Base-by-base conservation (phyloP, 192 early-diverging fungal genomes). In the Linnemannia schmuckeri region DNA sequence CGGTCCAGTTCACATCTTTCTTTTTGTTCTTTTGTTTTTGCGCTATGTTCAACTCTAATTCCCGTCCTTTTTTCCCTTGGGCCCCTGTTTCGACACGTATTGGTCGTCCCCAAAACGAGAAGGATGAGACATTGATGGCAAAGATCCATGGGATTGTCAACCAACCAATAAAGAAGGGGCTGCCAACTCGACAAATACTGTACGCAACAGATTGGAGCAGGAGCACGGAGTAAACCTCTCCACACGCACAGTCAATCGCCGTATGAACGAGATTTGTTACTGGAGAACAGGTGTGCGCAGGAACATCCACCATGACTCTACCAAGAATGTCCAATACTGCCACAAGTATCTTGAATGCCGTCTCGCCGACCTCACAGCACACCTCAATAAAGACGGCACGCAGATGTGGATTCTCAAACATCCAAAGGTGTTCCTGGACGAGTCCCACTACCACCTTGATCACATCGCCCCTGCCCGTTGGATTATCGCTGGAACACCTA, bases 361-460 rank as follows among this genome's bases (percentile, higher is more conserved):
- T 15, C 68, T 81, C 6, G 46, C 20, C 5, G n/a, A 57, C 54
- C 54, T 57, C 54, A 57, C 18, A n/a, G 20, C 24, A 57, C 22
- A n/a, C n/a, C 4, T 57, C 54, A n/a, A 0, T 6, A 57, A 57
- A 24, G 24, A 57, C 24, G 24, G 24, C 0, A n/a, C n/a, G 6
- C 5, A 57, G 24, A 57, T 0, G 18, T n/a, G 54, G 54, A n/a
- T 57, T 57, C 54, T 5, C 54, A 57, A n/a, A 5, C 54, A 4
- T 1, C 66, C 80, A 37, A 3, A 37, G 40, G 74, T 76, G 10
- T 82, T 75, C 18, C n/a, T 82, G 0, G 68, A 82, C 40, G 80
- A 76, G 38, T 71, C 74, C 1, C 76, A 76, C 18, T 82, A 74
- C 38, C 68, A 75, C 17, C 41, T 76, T 8, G 80, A 82, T 37